Evolutionary conservation across 1,139 yeast species (phyloP).

Genomic region (Kurtzmaniella quercitrusa): DNA sequence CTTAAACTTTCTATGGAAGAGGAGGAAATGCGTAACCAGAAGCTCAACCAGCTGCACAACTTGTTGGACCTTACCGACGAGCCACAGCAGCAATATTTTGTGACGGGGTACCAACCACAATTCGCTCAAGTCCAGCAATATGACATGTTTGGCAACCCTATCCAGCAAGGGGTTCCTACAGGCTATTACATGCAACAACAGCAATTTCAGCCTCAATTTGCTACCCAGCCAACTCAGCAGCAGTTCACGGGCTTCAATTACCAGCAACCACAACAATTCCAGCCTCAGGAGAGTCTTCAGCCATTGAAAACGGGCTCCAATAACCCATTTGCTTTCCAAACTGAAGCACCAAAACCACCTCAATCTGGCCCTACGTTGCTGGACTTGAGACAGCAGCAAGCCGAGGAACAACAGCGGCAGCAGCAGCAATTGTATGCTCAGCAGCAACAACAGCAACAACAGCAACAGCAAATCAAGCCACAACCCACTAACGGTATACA

Average conservation of each 20-base stretch:
- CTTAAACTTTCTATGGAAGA: conserved; percentile 83
- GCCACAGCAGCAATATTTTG: conserved; percentile 22
- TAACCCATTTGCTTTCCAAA: conserved; percentile 77
- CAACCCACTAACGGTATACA: conserved; percentile 41
- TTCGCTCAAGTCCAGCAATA: conserved; percentile 29
- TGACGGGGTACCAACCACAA: conserved; percentile 30
- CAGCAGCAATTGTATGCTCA: conserved; percentile 20
- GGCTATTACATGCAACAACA: conserved; percentile 36
- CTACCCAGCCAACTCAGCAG: conserved; percentile 17
- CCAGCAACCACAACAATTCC: conserved; percentile 33
- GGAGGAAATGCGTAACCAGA: conserved; percentile 66
- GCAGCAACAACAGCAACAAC: conserved; percentile 18
- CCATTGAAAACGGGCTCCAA: conserved; percentile 80
- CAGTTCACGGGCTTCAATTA: conserved; percentile 30
- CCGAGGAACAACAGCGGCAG: conserved; percentile 18
- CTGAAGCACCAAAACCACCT: conserved; percentile 17
- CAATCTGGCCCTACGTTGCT: conserved; percentile 11
- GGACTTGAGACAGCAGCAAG: conserved; percentile 22
- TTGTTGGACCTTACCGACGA: conserved; percentile 52
- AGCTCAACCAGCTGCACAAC: conserved; percentile 44
- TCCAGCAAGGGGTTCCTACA: conserved; percentile 52
- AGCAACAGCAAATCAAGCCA: conserved; percentile 23
- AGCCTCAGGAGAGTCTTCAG: conserved; percentile 38
- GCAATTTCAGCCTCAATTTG: conserved; percentile 30
- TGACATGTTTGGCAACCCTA: conserved; percentile 81